Evolutionary conservation across 176 grass and related monocot genomes (phyloP), one percentile per base, ranked within the genome.

Genomic region (Hsuehochloa calcarea): DNA sequence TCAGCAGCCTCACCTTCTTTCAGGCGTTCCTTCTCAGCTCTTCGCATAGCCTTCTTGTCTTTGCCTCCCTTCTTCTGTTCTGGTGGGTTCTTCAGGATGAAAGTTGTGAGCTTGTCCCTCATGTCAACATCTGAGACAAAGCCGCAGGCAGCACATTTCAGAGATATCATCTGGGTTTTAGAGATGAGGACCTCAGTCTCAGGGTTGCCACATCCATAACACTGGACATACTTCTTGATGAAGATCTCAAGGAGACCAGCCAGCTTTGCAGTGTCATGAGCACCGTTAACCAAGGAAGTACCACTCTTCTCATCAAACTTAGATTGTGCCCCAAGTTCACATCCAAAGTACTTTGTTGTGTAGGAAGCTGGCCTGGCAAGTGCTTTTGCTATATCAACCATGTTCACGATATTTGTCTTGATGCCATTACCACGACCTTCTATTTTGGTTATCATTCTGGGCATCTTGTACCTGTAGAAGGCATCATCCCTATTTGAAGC

Each of bases 381-480:
- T 22, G 94, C 94, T 69, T 92, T 94, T 20, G 92, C 90, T 20
- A 92, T 92, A 68, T 90, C 94, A 29, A 94, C 92, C 92, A 94
- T 94, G 88, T 97, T 97, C 31, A 97, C 92, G 6, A 94, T 31
- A 38, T 97, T 97, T 7, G 94, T 92, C 84, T 94, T 94, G 72
- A 92, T 97, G 40, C 92, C 90, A 84, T 92, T 94, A 16, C 90
- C 88, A 56, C 86, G 86, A 14, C 95, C 85, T 87, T 97, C 95
- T 40, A 94, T 92, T 80, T 89, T 94, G 52, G 95, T 92, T 39
- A 94, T 78, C 95, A 94, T 94, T 45, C 64, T 91, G 10, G 95
- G 95, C 95, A 97, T 97, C 84, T 97, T 97, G 68, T 97, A 97
- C 77, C 95, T 86, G 56, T 97, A 97, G 72, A 97, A 97, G 88